Evolutionary conservation across 2,329 filamentous ascomycete species (phyloP).

Genomic region (Fusarium sp.): DNA sequence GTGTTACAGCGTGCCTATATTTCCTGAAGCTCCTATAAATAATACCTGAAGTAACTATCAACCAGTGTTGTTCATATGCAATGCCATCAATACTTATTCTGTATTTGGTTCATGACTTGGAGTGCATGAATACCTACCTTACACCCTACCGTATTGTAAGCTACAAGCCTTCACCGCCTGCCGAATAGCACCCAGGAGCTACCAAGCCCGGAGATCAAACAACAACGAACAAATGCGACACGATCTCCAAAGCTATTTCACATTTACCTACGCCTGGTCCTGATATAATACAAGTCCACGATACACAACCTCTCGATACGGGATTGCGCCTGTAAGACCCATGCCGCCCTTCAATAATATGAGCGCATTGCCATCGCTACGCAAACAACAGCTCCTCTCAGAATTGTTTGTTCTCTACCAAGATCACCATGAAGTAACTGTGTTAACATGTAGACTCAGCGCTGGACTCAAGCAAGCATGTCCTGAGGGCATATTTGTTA

Average conservation of each 20-base stretch:
- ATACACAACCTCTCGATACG: background rate
- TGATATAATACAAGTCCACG: background rate
- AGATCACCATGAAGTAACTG: background rate
- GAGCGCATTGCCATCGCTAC: conserved; percentile 63
- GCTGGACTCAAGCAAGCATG: conserved; percentile 82
- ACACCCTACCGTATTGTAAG: background rate
- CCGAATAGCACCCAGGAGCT: background rate
- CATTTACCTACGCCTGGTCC: background rate
- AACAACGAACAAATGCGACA: background rate
- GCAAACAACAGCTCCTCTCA: conserved; percentile 79
- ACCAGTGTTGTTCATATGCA: too few relatives aligned
- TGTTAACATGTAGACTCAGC: conserved; percentile 57
- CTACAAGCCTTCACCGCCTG: conserved; percentile 15
- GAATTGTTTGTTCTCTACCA: conserved; percentile 73
- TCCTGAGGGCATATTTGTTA: conserved; percentile 88
- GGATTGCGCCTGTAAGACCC: background rate
- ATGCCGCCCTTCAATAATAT: conserved; percentile 58
- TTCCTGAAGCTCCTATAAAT: background rate
- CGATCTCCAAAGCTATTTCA: background rate
- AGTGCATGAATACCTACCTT: background rate
- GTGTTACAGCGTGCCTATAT: background rate
- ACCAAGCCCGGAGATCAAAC: background rate
- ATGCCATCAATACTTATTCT: too few relatives aligned
- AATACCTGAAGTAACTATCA: too few relatives aligned
- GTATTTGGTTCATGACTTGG: background rate